Percentiles rank a stretch among this genome's conserved stretches.
phyloP scores from a whole-genome alignment of 371 early-diverging fungal species.

The Syncephalastrum contaminatum region DNA sequence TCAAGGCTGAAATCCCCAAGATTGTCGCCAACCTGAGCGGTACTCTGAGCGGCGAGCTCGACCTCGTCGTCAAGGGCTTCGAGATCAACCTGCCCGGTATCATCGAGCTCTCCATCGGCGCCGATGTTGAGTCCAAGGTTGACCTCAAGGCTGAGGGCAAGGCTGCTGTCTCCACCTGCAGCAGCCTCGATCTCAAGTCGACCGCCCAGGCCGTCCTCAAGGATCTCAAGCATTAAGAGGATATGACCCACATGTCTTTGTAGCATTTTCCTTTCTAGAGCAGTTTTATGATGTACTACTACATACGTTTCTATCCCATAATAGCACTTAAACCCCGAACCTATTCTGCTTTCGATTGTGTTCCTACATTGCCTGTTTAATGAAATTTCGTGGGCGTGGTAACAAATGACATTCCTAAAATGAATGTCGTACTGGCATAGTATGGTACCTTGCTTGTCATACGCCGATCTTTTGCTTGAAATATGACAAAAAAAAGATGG shows the following conservation, averaged over 20 bases:
- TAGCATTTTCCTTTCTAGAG: slow-evolving; percentile 13
- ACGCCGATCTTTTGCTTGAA: too few relatives aligned
- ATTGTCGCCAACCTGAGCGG: slow-evolving; percentile 3
- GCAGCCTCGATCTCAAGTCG: slow-evolving; percentile 13
- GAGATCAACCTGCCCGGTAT: slow-evolving; percentile 3
- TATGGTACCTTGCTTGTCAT: too few relatives aligned
- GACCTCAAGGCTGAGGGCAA: slow-evolving; percentile 16
- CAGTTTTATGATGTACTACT: slow-evolving; percentile 11
- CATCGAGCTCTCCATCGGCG: slow-evolving; percentile 1
- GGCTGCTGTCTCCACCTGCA: slow-evolving; percentile 12
- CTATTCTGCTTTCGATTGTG: too few relatives aligned
- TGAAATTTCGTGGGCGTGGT: too few relatives aligned
- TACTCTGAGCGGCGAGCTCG: neutral
- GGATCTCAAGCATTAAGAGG: slow-evolving; percentile 7
- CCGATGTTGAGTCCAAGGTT: slow-evolving; percentile 10
- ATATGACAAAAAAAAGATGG: too few relatives aligned
- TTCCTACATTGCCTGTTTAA: too few relatives aligned
- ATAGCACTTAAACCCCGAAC: too few relatives aligned
- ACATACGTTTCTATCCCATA: too few relatives aligned
- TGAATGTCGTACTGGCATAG: too few relatives aligned
- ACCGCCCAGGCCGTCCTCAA: slow-evolving; percentile 11
- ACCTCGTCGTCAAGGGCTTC: neutral
- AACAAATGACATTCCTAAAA: too few relatives aligned
- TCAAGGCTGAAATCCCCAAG: slow-evolving; percentile 7
- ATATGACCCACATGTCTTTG: neutral